Percentiles rank a stretch among this genome's conserved stretches.
Conservation (phyloP, 768 basidiomycete species). For the Omphalotus guepiniiformis region DNA sequence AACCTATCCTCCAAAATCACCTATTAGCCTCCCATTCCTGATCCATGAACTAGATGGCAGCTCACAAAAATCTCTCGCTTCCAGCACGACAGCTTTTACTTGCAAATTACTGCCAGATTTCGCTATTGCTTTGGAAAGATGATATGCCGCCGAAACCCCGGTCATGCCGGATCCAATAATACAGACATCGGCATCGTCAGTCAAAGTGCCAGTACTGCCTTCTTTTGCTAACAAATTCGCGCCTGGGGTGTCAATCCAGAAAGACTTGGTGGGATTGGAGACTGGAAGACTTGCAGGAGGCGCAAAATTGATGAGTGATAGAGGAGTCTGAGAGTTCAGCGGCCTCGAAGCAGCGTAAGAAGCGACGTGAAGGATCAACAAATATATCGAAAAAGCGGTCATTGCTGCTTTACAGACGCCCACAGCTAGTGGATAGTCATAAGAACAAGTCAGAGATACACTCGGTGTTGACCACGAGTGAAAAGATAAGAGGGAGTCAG, state of each 20-base stretch:
- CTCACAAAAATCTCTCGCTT: conserved; percentile 86
- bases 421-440: no score
- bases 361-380: no score
- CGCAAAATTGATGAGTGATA: no score
- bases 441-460: no score
- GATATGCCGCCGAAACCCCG: conserved; percentile 70
- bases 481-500: no score
- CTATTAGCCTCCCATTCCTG: background rate
- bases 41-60: conserved; percentile 9
- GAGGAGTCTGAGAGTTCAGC: no score
- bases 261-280: conserved; percentile 61
- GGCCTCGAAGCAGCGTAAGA: no score
- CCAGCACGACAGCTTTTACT: conserved; percentile 62
- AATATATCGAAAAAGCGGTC: no score
- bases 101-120: conserved; percentile 14
- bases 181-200: conserved; percentile 61
- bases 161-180: conserved; percentile 82
- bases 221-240: conserved; percentile 64
- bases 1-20: conserved; percentile 35
- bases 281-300: conserved; percentile 40
- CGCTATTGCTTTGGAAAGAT: conserved; percentile 42
- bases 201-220: conserved; percentile 60
- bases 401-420: no score
- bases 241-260: conserved; percentile 61
- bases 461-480: no score